These are phyloP conservation scores for Penicillium aurantiogriseum DNA, from an alignment of 2,329 filamentous ascomycete genomes.

Conservation along the genomic window DNA sequence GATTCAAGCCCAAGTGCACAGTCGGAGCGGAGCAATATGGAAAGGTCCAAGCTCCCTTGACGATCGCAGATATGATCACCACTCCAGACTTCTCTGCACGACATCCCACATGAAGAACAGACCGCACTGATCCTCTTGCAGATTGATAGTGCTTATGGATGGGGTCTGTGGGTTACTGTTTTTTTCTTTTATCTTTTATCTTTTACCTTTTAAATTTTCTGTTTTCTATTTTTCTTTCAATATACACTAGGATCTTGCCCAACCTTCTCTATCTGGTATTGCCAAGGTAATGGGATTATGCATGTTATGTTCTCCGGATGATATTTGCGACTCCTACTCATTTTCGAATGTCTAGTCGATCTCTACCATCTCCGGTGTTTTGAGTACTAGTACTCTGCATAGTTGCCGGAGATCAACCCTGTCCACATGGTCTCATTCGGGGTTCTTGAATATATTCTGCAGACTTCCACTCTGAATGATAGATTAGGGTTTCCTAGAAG, in stretches of 20 bases:
- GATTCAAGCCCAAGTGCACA: not conserved
- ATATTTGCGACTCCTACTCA: conserved; percentile 8
- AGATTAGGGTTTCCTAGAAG: conserved; percentile 18
- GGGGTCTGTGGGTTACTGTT: conserved; percentile 2
- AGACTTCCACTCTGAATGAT: conserved; percentile 3
- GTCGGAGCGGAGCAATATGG: conserved; percentile 14
- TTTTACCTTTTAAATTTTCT: not conserved
- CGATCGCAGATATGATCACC: conserved; percentile 22
- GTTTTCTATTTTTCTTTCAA: not conserved
- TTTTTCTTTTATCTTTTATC: not conserved
- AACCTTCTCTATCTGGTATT: not conserved
- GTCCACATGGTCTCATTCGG: conserved; percentile 21
- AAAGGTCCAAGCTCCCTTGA: conserved; percentile 23
- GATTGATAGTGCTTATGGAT: conserved; percentile 14
- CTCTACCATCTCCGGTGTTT: conserved; percentile 14
- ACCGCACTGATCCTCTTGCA: conserved; percentile 11
- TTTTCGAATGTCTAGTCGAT: conserved; percentile 13
- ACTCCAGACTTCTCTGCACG: conserved; percentile 20
- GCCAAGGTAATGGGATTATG: conserved; percentile 7
- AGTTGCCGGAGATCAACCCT: conserved; percentile 16
- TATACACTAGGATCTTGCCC: not conserved
- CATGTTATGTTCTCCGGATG: conserved; percentile 13
- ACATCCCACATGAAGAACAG: conserved; percentile 17
- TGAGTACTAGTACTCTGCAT: conserved; percentile 10
- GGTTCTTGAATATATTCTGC: conserved; percentile 13